Evolutionary conservation across 2,329 filamentous ascomycete species (phyloP).

Genomic region (Dothistroma pini): DNA sequence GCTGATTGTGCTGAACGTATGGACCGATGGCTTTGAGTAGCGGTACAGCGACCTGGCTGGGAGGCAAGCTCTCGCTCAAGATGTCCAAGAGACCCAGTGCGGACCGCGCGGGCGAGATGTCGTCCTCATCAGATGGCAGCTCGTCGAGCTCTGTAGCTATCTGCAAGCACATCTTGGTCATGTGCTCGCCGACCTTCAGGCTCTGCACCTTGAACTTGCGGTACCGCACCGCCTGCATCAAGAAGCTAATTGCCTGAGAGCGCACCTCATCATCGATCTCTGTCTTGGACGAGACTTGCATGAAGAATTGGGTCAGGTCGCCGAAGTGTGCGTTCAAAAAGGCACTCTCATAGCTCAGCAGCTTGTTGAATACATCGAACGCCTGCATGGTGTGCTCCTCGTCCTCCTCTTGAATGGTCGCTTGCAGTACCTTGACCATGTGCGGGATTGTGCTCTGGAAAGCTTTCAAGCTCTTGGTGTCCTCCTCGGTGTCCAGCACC

Average conservation of each 20-base stretch:
- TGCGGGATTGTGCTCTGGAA: slow-evolving; percentile 78
- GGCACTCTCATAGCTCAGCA: slow-evolving; percentile 83
- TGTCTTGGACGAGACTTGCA: slow-evolving; percentile 74
- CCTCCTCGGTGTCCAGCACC: slow-evolving; percentile 83
- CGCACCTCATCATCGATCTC: slow-evolving; percentile 79
- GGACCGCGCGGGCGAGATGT: slow-evolving; percentile 77
- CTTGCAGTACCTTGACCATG: slow-evolving; percentile 88
- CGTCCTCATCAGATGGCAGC: slow-evolving; percentile 68
- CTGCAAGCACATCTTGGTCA: slow-evolving; percentile 83
- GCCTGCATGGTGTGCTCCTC: slow-evolving; percentile 86
- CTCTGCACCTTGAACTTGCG: slow-evolving; percentile 94
- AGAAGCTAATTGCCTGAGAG: slow-evolving; percentile 85
- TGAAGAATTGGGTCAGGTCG: slow-evolving; percentile 90
- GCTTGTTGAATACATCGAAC: slow-evolving; percentile 96
- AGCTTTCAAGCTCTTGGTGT: slow-evolving; percentile 65
- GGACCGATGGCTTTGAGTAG: slow-evolving; percentile 80
- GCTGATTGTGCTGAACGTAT: slow-evolving; percentile 71
- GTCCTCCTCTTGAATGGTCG: slow-evolving; percentile 66
- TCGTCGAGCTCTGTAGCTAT: slow-evolving; percentile 87
- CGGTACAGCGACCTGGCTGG: slow-evolving; percentile 90
- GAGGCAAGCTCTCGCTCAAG: slow-evolving; percentile 81
- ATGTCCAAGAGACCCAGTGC: slow-evolving; percentile 86
- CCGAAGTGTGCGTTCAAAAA: slow-evolving; percentile 82
- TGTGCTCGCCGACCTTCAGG: slow-evolving; percentile 78
- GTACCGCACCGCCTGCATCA: slow-evolving; percentile 88